Evolutionary conservation across 164 flowering plant genomes (phyloP), one percentile per base, ranked within the genome.

Genomic region (Tinospora cordifolia): DNA sequence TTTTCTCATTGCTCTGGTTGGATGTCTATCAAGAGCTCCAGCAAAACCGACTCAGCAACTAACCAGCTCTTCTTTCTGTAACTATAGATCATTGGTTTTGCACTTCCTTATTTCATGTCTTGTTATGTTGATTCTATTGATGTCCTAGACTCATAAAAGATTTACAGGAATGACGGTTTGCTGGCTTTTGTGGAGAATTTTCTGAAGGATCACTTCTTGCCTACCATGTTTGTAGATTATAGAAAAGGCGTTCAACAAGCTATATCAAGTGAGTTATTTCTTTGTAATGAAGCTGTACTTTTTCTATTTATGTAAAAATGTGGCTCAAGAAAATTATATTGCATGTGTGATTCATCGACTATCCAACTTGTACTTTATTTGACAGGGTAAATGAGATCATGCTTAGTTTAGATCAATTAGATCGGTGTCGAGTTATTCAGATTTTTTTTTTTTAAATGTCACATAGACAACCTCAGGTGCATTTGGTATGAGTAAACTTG

Each of bases 161-260:
- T 72, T 75, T 83, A 74, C 92, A 95, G 99, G 79, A 95, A 88
- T 81, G 99, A 95, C 82, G 98, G 94, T 66, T 80, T 95, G 79
- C 91, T 90, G 39, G 81, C 97, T 63, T 95, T 95, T 75, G 84
- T 88, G 77, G 99, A 95, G 86, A 95, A 92, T 76, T 95, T 95
- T 81, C 88, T 92, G 78, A 95, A 92, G 83, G 99, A 92, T 72
- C 98, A 92, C 72, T 88, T 95, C 75, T 78, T 95, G 66, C 99
- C 99, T 38, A 88, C 98, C 8, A 87, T 95, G 91, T 92, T 88
- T 75, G 95, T 91, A 27, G 99, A 95, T 79, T 95, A 95, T 77
- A 84, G 99, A 66, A 92, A 95, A 87, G 84, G 94, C 66, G 94
- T 95, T 24, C 99, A 95, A 69, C 97, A 92, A 80, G 99, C 99